Evolutionary conservation across 179 eudicot genomes (phyloP), one percentile per base, ranked within the genome.

Genomic region (Corrigiola litoralis): DNA sequence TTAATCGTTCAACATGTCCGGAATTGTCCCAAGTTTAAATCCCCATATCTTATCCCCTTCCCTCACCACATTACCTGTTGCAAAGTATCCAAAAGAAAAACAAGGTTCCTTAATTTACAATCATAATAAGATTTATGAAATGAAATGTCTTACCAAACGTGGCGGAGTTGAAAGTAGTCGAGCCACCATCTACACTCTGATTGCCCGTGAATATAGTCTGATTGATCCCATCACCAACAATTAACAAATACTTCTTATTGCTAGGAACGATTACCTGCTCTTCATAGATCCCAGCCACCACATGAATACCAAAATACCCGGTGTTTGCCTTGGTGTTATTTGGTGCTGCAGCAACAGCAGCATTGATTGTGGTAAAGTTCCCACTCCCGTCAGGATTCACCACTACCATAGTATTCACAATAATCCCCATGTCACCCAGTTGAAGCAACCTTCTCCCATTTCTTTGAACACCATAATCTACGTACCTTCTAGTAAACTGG

Each of bases 131-230:
- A 11, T 21, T 5, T 44, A 34, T n/a, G n/a, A 20, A 23, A 48
- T 11, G 29, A 20, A 51, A 34, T 24, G 6, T 10, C 65, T 72
- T 75, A 81, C 85, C 82, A 53, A 81, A 79, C 6, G 85, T 72
- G 10, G 79, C 78, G 12, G 80, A 75, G 16, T 76, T 72, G 63
- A 68, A 81, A 34, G 82, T 78, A 11, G 85, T 78, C 77, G 72
- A 81, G 1, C 70, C 58, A 54, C 37, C 78, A 34, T 16, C 61
- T 10, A 69, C 74, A 33, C 76, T 81, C 3, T 70, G 78, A 27
- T 78, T 72, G 0, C 79, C 82, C 1, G 82, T 81, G 58, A 81
- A 73, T n/a, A 81, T 60, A 11, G 85, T 81, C 51, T 55, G 58
- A 58, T 73, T 63, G 36, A 80, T 80, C 17, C 82, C 82, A 75